Evolutionary conservation across 495 filamentous ascomycete genomes (phyloP), one percentile per base, ranked within the genome.

Genomic region (Cetradonia linearis): DNA sequence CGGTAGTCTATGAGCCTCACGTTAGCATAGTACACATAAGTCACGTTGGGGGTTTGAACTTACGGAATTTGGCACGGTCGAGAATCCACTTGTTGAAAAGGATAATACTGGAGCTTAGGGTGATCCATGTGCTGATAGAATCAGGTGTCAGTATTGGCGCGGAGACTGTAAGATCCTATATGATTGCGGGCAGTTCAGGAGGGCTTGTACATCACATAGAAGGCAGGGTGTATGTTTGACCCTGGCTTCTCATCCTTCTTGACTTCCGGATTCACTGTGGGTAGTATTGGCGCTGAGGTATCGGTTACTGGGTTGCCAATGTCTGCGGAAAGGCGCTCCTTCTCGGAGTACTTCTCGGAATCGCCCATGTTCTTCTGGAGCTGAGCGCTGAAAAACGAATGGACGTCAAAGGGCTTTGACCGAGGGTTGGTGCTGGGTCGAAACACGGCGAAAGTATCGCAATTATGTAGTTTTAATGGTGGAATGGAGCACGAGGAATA

Each of bases 81-180:
- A 97, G 81, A 65, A 98, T 91, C 82, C 88, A 92, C 82, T 98
- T 98, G 85, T 98, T 97, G 86, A 96, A 98, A 47, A 97, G 76
- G 67, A 98, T 98, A 63, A 95, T 89, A 63, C 83, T 87, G 36
- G 92, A 96, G 70, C 90, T 95, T 67, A 95, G 75, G 58, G 82
- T 72, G 65, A 98, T 97, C 93, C 93, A 98, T 69, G 82, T 73
- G 64, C 92, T 97, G 71, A 56, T 62, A 25, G 44, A 46, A 37
- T 55, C 58, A 58, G 13, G 28, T 52, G 65, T 72, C 64, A 75
- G 71, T 55, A 53, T 23, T n/a, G 28, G 40, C n/a, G 18, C 13
- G 6, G 30, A 33, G 2, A 37, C 36, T 48, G 42, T 30, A n/a
- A 27, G 10, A 30, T 20, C 25, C 34, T 36, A 25, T 34, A 16